Evolutionary conservation across 108 stramenopile species (phyloP), one percentile per base, ranked within the genome.

Genomic region (Cyclotella choctawhatcheeana): DNA sequence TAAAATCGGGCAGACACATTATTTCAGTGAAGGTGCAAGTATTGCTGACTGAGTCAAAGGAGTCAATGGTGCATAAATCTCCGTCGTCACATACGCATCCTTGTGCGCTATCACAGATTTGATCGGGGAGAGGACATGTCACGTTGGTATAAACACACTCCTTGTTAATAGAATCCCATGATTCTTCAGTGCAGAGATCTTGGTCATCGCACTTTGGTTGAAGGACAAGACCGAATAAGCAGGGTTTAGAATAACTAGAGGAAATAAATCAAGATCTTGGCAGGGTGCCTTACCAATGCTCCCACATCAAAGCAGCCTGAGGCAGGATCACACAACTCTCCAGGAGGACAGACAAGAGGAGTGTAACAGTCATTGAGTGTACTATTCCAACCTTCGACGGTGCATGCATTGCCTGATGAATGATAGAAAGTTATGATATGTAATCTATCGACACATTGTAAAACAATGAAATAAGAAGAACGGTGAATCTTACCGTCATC

Each of bases 121-220:
- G 25, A 5, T 59, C 5, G 5, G 33, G n/a, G 3, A 35, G 17
- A n/a, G 24, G n/a, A 18, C 34, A 59, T 17, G 8, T 18, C 25
- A 54, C 53, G 27, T 22, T 22, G 8, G 53, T 54, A 26, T 54
- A 27, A 5, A 35, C 12, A 18, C 58, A 59, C 2, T 7, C 33
- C 18, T 37, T 33, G 17, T 59, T 12, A 4, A 13, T 17, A 17
- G 31, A 21, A 18, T 59, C 58, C 34, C 16, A 35, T 2, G 32
- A 17, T n/a, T 59, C 58, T n/a, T n/a, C 34, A 18, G 58, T 59
- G 58, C 58, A 59, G 6, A n/a, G n/a, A 33, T 59, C 20, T 10
- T 18, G n/a, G 35, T 59, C 58, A 59, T 59, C 58, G 35, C 58
- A 59, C 47, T 10, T 4, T 17, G 47, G 4, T n/a, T 10, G 47